These are phyloP conservation scores for Williopsis jadinii DNA, from an alignment of 1,139 yeast genomes.

Conservation along the genomic window DNA sequence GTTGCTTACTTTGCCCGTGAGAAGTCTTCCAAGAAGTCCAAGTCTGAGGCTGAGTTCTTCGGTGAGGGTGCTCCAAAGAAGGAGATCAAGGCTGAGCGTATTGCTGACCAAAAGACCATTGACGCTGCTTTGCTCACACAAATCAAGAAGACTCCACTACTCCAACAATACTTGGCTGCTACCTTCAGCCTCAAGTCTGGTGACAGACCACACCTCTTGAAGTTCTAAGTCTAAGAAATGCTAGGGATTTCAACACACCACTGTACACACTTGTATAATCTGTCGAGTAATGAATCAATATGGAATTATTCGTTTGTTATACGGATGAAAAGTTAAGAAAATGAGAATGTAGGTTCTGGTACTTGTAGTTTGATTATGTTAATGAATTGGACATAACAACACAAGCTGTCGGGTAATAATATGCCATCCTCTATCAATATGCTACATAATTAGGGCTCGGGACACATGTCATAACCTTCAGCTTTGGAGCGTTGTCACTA, in stretches of 20 bases:
- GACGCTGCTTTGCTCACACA: conserved; percentile 91
- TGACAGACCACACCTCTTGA: conserved; percentile 98
- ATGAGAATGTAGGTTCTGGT: neutral
- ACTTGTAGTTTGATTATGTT: neutral
- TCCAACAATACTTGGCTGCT: conserved; percentile 95
- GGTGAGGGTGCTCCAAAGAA: conserved; percentile 73
- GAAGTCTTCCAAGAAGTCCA: conserved; percentile 67
- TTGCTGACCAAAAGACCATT: conserved; percentile 95
- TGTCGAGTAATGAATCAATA: conserved; percentile 18
- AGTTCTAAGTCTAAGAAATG: conserved; percentile 55
- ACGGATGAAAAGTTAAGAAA: conserved; percentile 5
- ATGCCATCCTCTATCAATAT: too few species aligned
- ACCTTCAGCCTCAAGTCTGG: conserved; percentile 98
- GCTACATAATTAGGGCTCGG: too few species aligned
- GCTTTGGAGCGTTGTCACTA: too few species aligned
- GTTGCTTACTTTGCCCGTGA: conserved; percentile 98
- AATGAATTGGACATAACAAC: neutral
- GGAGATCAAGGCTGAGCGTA: conserved; percentile 86
- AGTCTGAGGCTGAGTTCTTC: conserved; percentile 95
- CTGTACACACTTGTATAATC: conserved; percentile 15
- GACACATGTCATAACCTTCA: too few species aligned
- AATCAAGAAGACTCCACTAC: conserved; percentile 96
- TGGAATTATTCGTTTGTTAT: conserved; percentile 15
- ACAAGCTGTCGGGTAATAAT: too few species aligned
- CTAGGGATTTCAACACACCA: conserved; percentile 2